A percentile compares a stretch with the other conserved stretches of the same genome.
phyloP scores from a whole-genome alignment of 1,284 basidiomycete species.

The Microbotryum saponariae region DNA sequence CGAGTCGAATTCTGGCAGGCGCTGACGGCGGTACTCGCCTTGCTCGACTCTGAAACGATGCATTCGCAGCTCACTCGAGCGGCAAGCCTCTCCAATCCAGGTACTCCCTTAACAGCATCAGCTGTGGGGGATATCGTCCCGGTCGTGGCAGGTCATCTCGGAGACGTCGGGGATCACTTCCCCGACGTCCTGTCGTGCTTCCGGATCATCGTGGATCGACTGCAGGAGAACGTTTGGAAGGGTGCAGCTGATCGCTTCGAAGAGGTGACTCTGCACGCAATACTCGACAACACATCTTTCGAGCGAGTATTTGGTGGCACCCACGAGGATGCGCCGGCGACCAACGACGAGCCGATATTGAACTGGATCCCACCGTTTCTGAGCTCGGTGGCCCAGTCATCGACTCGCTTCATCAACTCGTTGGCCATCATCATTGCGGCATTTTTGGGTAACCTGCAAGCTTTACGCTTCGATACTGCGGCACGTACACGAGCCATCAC shows the following conservation, averaged over 20 bases:
- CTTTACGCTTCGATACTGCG: conserved; percentile 18
- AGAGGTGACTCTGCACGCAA: conserved; percentile 26
- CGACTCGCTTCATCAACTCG: conserved; percentile 26
- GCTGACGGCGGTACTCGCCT: conserved; percentile 11
- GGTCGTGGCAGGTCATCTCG: conserved; percentile 30
- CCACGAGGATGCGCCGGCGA: background rate
- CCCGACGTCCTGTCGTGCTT: conserved; percentile 26
- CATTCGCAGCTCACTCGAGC: conserved; percentile 12
- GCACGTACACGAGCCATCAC: conserved; percentile 24
- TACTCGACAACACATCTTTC: conserved; percentile 26
- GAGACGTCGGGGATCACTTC: conserved; percentile 30
- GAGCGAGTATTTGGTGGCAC: conserved; percentile 7
- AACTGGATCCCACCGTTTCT: conserved; percentile 34
- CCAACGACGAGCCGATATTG: conserved; percentile 17
- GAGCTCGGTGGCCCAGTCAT: conserved; percentile 26
- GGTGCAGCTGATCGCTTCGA: conserved; percentile 26
- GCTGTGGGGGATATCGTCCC: conserved; percentile 26
- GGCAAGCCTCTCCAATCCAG: no score
- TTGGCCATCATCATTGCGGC: conserved; percentile 27
- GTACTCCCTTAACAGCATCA: background rate
- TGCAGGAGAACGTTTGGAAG: background rate
- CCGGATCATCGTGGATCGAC: conserved; percentile 16
- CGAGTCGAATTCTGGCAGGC: conserved; percentile 23
- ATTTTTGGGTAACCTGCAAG: conserved; percentile 30
- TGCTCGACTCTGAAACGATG: conserved; percentile 20